phyloP scores from a whole-genome alignment of 78 protist genomes.

The Pigoraptor vietnamica region DNA sequence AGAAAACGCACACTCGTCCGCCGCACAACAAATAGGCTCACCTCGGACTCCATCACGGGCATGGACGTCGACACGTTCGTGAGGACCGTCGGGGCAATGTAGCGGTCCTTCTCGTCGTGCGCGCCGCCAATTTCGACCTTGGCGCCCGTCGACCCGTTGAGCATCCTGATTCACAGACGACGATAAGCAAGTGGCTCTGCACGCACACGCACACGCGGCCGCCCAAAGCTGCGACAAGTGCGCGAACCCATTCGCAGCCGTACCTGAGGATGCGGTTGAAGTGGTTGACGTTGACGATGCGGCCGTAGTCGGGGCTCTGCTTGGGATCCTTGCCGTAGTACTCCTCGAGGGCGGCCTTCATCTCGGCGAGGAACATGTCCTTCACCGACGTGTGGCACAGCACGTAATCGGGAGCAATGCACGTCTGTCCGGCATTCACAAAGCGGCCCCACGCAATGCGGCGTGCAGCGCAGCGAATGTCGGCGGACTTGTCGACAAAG shows the following conservation, averaged over 20 bases:
- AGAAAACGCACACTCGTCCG: no score
- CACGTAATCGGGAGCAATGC: conserved; percentile 76
- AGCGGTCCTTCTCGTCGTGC: background rate
- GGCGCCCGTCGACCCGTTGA: background rate
- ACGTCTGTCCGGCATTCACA: conserved; percentile 66
- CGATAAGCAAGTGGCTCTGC: no score
- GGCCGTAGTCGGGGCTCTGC: conserved; percentile 1
- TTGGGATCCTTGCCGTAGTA: conserved; percentile 11
- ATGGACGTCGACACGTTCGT: background rate
- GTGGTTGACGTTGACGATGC: conserved; percentile 5
- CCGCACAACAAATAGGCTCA: no score
- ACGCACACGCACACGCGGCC: background rate
- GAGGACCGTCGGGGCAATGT: conserved; percentile 5
- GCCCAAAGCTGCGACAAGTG: no score
- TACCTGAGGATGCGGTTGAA: conserved; percentile 16
- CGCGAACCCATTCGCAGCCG: no score
- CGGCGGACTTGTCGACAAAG: background rate
- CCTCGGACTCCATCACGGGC: conserved; percentile 2
- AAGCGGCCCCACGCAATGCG: conserved; percentile 2
- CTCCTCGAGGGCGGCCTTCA: background rate
- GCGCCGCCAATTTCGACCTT: conserved; percentile 19
- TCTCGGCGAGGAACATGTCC: background rate
- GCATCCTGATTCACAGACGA: no score
- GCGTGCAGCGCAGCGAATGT: background rate
- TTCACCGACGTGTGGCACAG: background rate